Percentiles rank a stretch among this genome's conserved stretches.
phyloP scores from a whole-genome alignment of 495 filamentous ascomycete species.

The Penicillium pulvis region DNA sequence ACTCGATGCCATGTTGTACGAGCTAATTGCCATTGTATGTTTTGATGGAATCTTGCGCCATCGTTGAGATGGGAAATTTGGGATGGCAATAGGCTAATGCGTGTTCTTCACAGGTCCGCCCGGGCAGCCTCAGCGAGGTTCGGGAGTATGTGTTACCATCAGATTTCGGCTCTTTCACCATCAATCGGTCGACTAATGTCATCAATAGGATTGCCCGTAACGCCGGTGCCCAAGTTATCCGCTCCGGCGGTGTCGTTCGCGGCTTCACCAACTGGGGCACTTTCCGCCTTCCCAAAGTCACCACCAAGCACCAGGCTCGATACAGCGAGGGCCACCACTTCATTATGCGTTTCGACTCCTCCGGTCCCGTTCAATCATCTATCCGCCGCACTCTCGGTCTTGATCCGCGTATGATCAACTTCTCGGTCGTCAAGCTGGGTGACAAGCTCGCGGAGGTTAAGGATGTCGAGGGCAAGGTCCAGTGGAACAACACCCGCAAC shows the following conservation, averaged over 20 bases:
- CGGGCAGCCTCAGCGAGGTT: conserved; percentile 82
- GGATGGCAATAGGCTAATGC: conserved; percentile 10
- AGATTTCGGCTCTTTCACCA: conserved; percentile 4
- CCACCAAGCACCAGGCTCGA: conserved; percentile 73
- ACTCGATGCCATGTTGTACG: conserved; percentile 79
- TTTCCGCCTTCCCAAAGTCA: conserved; percentile 76
- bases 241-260: conserved; percentile 85
- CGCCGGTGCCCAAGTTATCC: conserved; percentile 79
- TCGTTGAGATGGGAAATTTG: background rate
- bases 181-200: conserved; percentile 18
- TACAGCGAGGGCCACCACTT: conserved; percentile 92
- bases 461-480: conserved; percentile 59
- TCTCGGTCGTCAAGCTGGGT: conserved; percentile 83
- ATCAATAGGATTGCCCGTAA: conserved; percentile 76
- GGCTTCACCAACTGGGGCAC: conserved; percentile 93
- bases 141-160: conserved; percentile 73
- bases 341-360: conserved; percentile 91
- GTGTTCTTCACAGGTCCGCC: conserved; percentile 69
- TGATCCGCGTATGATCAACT: conserved; percentile 88
- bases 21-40: conserved; percentile 91
- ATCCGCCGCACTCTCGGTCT: conserved; percentile 75
- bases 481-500: conserved; percentile 53
- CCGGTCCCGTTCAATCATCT: conserved; percentile 66
- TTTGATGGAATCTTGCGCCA: background rate
- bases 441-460: conserved; percentile 70